phyloP scores from a whole-genome alignment of 192 early-diverging fungal genomes.

The Entomortierella beljakovae region DNA sequence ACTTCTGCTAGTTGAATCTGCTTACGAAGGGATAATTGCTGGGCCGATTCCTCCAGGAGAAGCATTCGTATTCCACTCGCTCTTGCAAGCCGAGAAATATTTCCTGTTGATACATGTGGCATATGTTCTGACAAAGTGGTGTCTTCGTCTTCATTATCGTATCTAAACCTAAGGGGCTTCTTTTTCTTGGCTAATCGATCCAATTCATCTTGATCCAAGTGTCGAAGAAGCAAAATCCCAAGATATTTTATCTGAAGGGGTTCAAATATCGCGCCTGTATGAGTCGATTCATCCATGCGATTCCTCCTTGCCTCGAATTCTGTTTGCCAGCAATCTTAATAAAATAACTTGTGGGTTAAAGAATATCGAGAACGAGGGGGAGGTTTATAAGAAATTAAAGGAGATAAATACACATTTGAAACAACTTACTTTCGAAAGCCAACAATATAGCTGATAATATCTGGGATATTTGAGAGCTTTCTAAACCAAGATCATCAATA shows the following conservation, averaged over 20 bases:
- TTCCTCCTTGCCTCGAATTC: background rate
- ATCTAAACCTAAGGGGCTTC: conserved; percentile 33
- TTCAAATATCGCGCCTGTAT: conserved; percentile 11
- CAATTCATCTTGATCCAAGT: conserved; percentile 44
- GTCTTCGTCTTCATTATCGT: conserved; percentile 3
- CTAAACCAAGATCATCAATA: conserved; percentile 13
- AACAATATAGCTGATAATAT: conserved; percentile 9
- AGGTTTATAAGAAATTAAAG: background rate
- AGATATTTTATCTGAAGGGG: conserved; percentile 37
- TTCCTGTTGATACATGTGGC: background rate
- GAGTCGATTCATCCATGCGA: background rate
- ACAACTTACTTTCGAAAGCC: conserved; percentile 29
- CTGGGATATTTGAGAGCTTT: conserved; percentile 13
- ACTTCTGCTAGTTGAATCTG: background rate
- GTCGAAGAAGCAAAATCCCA: conserved; percentile 35
- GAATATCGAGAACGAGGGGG: too few relatives aligned
- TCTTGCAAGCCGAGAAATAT: conserved; percentile 30
- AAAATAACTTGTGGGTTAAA: background rate
- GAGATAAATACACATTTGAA: background rate
- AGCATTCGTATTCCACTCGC: conserved; percentile 34
- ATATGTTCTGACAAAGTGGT: background rate
- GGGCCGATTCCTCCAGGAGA: conserved; percentile 28
- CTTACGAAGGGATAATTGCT: conserved; percentile 8
- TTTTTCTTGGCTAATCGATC: conserved; percentile 40
- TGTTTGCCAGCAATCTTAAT: conserved; percentile 24